Evolutionary conservation across 768 basidiomycete genomes (phyloP).

Genomic region (Suillus clintonianus): DNA sequence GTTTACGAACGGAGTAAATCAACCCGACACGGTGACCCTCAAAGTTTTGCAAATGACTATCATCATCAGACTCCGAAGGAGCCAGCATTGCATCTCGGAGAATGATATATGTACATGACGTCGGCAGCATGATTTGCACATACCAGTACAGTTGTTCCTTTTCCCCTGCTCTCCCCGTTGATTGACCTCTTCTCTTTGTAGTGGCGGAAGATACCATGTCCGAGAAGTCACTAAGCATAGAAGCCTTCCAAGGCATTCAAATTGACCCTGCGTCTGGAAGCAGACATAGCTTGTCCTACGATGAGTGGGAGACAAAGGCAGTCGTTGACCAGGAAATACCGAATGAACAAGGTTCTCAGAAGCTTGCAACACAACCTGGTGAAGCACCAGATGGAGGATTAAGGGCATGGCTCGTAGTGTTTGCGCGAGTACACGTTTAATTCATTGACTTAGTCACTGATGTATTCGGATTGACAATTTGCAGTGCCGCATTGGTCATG

Average conservation of each 20-base stretch:
- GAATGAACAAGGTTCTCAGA: constrained; percentile 4
- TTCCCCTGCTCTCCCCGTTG: background rate
- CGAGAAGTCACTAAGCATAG: background rate
- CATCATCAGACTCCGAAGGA: too few relatives aligned
- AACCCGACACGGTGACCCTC: background rate
- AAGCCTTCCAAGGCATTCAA: background rate
- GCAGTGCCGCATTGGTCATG: constrained; percentile 36
- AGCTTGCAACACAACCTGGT: constrained; percentile 17
- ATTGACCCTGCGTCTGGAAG: background rate
- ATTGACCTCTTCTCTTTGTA: background rate
- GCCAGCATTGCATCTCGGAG: background rate
- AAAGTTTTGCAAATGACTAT: background rate
- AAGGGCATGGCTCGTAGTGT: constrained; percentile 32
- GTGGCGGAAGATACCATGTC: background rate
- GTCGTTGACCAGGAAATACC: background rate
- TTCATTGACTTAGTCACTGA: constrained; percentile 14
- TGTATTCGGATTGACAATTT: constrained; percentile 22
- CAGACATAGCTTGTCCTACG: background rate
- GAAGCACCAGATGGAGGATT: constrained; percentile 31
- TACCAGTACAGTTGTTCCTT: background rate
- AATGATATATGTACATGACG: background rate
- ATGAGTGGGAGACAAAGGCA: background rate
- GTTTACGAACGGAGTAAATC: too few relatives aligned
- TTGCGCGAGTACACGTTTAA: constrained; percentile 20
- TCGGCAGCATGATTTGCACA: background rate